Base-by-base conservation (phyloP, 139 green algal genomes). In the Chlamydomonas incerta region DNA sequence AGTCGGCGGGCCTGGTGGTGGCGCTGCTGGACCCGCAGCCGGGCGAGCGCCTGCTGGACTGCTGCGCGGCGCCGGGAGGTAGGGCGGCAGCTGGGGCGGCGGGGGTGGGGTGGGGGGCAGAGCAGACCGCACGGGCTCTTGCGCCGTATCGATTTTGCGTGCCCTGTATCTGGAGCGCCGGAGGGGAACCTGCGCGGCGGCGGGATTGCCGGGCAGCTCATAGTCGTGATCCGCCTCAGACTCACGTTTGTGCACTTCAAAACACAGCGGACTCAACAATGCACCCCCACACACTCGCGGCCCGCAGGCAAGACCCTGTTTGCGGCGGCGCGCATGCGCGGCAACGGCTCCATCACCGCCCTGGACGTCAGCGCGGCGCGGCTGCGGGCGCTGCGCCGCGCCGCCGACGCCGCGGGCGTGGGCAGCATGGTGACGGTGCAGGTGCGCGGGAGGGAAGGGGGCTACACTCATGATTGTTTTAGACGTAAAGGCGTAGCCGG, bases 1-100 rank as follows among this genome's bases (percentile, higher is more conserved):
- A 98, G 73, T 90, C 92, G 0, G 96, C 96, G 0, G 96, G 93
- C 13, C 85, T 98, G 75, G 96, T 98, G 72, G 94, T 99, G 23
- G 67, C 80, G 8, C 67, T 96, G 81, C 84, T 99, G 80, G 90
- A 94, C 67, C 95, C 96, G 5, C 90, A 91, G 84, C 93, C 94
- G 0, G 96, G 95, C 0, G 96, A 99, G 28, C 28, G 24, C 2
- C 34, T 99, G 21, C 90, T 99, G 46, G 96, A 99, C 88, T 92
- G 86, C 69, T 99, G 96, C 74, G 94, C 96, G 21, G 97, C 96
- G 1, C 96, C 96, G 0, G 96, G 96, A 62, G 74, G 74, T 82
- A 26, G 72, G 0, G n/a, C 24, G n/a, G 4, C 13, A 10, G 63
- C 3, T 20, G 29, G 3, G 63, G 63, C 13, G 26, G 24, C 20